Evolutionary conservation across 306 rosid genomes (phyloP).

Genomic region (Sphenostylis stenocarpa): DNA sequence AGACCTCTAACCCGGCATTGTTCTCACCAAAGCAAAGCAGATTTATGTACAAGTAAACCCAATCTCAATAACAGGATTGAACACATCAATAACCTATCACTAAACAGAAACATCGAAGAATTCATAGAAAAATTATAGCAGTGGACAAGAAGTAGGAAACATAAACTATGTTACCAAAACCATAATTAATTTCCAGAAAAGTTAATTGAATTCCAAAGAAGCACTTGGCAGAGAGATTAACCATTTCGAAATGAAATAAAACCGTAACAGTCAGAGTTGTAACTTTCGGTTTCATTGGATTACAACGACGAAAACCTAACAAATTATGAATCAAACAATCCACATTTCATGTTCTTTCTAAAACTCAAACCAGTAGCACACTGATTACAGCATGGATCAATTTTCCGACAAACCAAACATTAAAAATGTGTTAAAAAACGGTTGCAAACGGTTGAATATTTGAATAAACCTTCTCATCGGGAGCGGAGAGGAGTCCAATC

Average conservation of each 20-base stretch:
- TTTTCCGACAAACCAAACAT: slow-evolving; percentile 8
- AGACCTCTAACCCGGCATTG: neutral
- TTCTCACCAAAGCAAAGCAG: neutral
- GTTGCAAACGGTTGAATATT: slow-evolving; percentile 4
- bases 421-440: neutral
- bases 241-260: neutral
- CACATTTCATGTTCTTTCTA: neutral
- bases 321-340: slow-evolving; percentile 6
- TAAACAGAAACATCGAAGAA: neutral
- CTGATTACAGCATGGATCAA: neutral
- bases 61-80: neutral
- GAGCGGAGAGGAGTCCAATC: slow-evolving; percentile 59
- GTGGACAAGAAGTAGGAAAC: neutral
- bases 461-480: slow-evolving; percentile 67
- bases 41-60: neutral
- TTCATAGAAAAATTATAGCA: neutral
- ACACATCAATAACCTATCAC: neutral
- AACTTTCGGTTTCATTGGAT: neutral
- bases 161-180: neutral
- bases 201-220: neutral
- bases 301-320: neutral
- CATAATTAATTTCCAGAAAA: slow-evolving; percentile 9
- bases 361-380: neutral
- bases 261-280: neutral
- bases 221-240: neutral